Base-by-base conservation (phyloP, 2,329 filamentous ascomycete genomes). In the Fusarium anthophilum region DNA sequence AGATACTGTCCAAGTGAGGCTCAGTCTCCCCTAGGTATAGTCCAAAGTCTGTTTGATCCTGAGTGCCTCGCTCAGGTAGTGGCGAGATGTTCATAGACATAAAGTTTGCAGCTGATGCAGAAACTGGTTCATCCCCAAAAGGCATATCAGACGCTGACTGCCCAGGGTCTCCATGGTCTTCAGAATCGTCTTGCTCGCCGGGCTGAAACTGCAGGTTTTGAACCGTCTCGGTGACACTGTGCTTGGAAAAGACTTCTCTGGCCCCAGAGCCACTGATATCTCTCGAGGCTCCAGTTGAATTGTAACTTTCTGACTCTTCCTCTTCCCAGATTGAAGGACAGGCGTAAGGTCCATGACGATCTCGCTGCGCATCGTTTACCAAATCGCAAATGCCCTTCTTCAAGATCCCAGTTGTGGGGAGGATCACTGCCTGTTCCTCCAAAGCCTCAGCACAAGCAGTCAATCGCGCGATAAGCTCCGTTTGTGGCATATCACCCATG, bases 291-390 rank as follows among this genome's bases (percentile, higher is more conserved):
- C 50, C 24, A 1, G 50, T 6, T 5, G 24, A 0, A 7, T 28
- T 66, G 28, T 47, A 32, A 17, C 45, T 70, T 39, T 71, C 69
- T 0, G 47, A 51, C 15, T 71, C 69, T 5, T 71, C 61, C 8
- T 71, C 69, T 10, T 70, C 69, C 69, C 69, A 71, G 6, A 71
- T 71, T 1, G 66, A 71, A 2, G 58, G 45, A 3, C 58, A 66
- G 5, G 66, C 44, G 38, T 24, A 57, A 15, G 38, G 65, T 3
- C 68, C 68, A 3, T 58, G 30, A 1, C 68, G 37, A 2, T 66
- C 37, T 1, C 66, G 38, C 8, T 66, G 61, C 3, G 69, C 68
- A 10, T 72, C 67, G 9, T 44, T 63, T 1, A 67, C 43, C 4
- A 72, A 26, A 11, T 71, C 68, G 8, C 38, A 35, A 30, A 72